Percentiles rank a stretch among this genome's conserved stretches.
Evolutionary conservation across 2,329 filamentous ascomycete genomes (phyloP).

Genomic region (Pseudocercospora crystallina): DNA sequence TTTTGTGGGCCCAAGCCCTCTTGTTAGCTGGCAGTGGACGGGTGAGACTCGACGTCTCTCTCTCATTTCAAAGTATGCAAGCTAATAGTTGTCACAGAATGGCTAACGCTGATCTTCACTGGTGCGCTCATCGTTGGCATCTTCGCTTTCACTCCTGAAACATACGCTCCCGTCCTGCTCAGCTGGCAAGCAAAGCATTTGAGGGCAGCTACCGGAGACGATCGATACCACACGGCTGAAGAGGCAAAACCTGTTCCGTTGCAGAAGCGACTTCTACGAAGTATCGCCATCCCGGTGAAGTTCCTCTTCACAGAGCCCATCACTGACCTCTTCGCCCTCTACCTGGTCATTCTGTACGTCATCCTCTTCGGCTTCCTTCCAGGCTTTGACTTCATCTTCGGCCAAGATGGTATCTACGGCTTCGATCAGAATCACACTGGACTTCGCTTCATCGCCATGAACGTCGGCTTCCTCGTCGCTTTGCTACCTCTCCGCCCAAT

Average conservation of each 20-base stretch:
- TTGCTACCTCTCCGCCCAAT: background rate
- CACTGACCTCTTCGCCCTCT: slow-evolving; percentile 49
- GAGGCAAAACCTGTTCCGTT: slow-evolving; percentile 16
- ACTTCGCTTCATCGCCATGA: slow-evolving; percentile 7
- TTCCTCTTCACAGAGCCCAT: slow-evolving; percentile 34
- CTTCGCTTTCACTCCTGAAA: slow-evolving; percentile 51
- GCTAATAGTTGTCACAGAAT: slow-evolving; percentile 46
- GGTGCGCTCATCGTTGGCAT: slow-evolving; percentile 12
- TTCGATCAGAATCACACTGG: slow-evolving; percentile 2
- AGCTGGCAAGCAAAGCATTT: slow-evolving; percentile 35
- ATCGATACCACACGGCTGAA: slow-evolving; percentile 10
- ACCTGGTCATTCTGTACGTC: slow-evolving; percentile 53
- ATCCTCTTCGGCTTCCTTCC: slow-evolving; percentile 56
- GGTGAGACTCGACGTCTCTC: background rate
- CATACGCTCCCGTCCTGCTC: slow-evolving; percentile 44
- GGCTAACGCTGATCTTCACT: slow-evolving; percentile 34
- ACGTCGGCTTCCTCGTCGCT: slow-evolving; percentile 8
- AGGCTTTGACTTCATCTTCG: slow-evolving; percentile 54
- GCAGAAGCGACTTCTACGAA: slow-evolving; percentile 9
- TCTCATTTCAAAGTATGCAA: background rate
- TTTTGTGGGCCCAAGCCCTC: slow-evolving; percentile 40
- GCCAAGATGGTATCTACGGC: slow-evolving; percentile 5
- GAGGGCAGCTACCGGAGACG: slow-evolving; percentile 28
- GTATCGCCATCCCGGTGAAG: slow-evolving; percentile 14
- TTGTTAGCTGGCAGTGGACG: slow-evolving; percentile 36